Percentiles rank a stretch among this genome's conserved stretches.
These are phyloP conservation scores for Odontarrhena argentea DNA, from an alignment of 345 rosid species.

Conservation along the genomic window DNA sequence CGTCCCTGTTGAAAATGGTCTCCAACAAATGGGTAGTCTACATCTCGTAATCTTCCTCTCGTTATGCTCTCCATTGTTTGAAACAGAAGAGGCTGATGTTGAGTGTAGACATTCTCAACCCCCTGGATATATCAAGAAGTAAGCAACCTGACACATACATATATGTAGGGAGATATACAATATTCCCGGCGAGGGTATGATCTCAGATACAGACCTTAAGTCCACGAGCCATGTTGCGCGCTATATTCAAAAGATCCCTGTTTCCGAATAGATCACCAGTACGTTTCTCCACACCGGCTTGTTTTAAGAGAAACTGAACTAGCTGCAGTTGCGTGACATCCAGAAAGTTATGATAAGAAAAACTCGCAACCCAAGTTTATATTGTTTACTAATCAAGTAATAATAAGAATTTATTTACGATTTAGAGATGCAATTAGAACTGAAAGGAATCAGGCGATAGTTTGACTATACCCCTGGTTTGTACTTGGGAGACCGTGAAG, in stretches of 20 bases:
- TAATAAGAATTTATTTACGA: slow-evolving; percentile 3
- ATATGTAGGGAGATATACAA: slow-evolving; percentile 12
- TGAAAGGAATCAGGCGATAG: slow-evolving; percentile 22
- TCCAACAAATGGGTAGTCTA: slow-evolving; percentile 92
- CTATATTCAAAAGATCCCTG: slow-evolving; percentile 91
- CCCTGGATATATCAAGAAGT: slow-evolving; percentile 54
- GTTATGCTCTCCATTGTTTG: slow-evolving; percentile 93
- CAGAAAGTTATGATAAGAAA: slow-evolving; percentile 36
- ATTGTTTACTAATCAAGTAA: too few species aligned
- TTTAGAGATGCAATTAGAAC: slow-evolving; percentile 13
- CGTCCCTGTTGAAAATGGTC: slow-evolving; percentile 97
- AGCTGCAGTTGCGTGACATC: slow-evolving; percentile 59
- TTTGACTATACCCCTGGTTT: slow-evolving; percentile 77
- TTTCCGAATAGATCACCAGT: slow-evolving; percentile 96
- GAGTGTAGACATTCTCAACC: slow-evolving; percentile 96
- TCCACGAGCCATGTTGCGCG: slow-evolving; percentile 99
- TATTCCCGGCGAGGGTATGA: slow-evolving; percentile 20
- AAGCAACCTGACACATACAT: slow-evolving; percentile 1
- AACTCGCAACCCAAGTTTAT: neutral
- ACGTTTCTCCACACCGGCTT: slow-evolving; percentile 93
- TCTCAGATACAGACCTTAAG: slow-evolving; percentile 65
- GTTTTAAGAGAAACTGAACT: slow-evolving; percentile 91
- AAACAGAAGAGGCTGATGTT: slow-evolving; percentile 94
- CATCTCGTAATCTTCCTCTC: slow-evolving; percentile 89
- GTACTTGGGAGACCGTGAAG: slow-evolving; percentile 87